Evolutionary conservation across 306 rosid genomes (phyloP), one percentile per base, ranked within the genome.

Genomic region (Casuarina glauca): DNA sequence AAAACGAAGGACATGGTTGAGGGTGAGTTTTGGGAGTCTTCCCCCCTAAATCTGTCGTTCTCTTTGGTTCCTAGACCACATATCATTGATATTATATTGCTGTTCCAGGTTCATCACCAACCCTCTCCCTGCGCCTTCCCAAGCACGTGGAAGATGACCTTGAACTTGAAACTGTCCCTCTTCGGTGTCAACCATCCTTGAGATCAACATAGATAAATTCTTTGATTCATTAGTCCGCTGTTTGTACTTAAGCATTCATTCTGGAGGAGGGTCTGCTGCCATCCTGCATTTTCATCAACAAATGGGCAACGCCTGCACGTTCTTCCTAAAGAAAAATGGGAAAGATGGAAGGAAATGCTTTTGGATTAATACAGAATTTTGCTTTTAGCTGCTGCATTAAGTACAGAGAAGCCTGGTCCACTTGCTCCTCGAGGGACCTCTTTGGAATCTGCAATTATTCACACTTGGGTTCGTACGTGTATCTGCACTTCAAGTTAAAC

Each of bases 1-100:
- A 90, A 84, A 89, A 94, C 98, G 46, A 92, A 92, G 90, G 98
- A 94, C 76, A 89, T 94, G 98, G 76, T 75, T 46, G 98, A 94
- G 42, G 97, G 98, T 94, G 91, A 8, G 58, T 52, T 52, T 52
- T 9, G 4, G 12, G 6, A 13, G n/a, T 52, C 58, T 5, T 13
- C 17, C 19, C 58, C 58, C 5, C 19, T 20, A 52, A 52, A 16
- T 17, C 5, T 17, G 17, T 4, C 17, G 7, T 52, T 52, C 58
- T 9, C 51, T 48, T 48, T 52, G 15, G 58, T 52, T 52, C 58
- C 58, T 52, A 17, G 58, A 52, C 58, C 19, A 16, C 17, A 2
- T 1, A 17, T 52, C 9, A 52, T 52, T 17, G 19, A 52, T 52
- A 13, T 52, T 52, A 52, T 13, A 52, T 52, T 80, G 86, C 64